phyloP scores from a whole-genome alignment of 495 filamentous ascomycete genomes.

The Neurospora terricola region DNA sequence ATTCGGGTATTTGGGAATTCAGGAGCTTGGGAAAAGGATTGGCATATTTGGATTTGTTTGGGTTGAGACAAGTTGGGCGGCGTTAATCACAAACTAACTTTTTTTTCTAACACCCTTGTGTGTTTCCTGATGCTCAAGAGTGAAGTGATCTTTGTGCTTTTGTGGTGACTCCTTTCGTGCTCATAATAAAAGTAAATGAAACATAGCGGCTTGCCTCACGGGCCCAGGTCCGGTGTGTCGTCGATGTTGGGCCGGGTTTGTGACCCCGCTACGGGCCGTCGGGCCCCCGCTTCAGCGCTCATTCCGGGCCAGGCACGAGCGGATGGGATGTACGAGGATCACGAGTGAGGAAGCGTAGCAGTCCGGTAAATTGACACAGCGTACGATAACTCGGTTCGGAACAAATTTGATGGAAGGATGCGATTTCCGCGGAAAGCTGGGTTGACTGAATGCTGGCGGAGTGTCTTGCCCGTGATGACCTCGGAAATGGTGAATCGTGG shows the following conservation, averaged over 20 bases:
- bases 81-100: not conserved
- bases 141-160: not conserved
- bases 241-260: not conserved
- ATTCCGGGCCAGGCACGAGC: not conserved
- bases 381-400: not conserved
- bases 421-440: not conserved
- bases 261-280: not conserved
- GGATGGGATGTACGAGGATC: not conserved
- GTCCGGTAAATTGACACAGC: not conserved
- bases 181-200: too few species aligned
- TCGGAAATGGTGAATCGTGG: not conserved
- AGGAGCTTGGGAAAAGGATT: not conserved
- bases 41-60: not conserved
- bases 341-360: not conserved
- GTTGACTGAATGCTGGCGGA: not conserved
- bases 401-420: not conserved
- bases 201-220: not conserved
- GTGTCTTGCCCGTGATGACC: not conserved
- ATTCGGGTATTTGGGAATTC: not conserved
- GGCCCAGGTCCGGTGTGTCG: not conserved
- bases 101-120: not conserved
- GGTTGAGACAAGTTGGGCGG: not conserved
- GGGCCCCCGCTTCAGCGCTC: not conserved
- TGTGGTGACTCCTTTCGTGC: not conserved
- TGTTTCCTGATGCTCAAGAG: accelerated